A percentile compares a stretch with the other conserved stretches of the same genome.
These are phyloP conservation scores for Platanthera zijinensis DNA, from an alignment of 106 monocot genomes.

Conservation along the genomic window DNA sequence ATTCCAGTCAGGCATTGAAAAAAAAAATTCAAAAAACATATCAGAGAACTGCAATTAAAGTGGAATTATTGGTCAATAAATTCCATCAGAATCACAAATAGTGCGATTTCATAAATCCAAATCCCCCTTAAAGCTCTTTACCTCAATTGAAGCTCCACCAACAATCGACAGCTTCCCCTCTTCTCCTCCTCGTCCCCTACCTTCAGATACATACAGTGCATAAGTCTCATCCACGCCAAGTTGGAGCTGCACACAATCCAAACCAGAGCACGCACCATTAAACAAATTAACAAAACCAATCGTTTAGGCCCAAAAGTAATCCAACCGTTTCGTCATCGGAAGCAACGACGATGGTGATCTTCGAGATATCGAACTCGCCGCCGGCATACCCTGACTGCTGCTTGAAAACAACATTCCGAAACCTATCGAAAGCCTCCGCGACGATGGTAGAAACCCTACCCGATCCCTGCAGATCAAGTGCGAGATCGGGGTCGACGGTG, in stretches of 20 bases:
- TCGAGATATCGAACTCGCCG: constrained; percentile 35
- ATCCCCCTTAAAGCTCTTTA: constrained; percentile 6
- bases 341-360: constrained; percentile 46
- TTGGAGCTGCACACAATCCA: constrained; percentile 37
- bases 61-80: not conserved
- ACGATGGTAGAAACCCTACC: constrained; percentile 34
- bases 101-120: not conserved
- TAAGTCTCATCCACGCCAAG: constrained; percentile 92
- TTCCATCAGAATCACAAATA: not conserved
- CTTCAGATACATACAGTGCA: constrained; percentile 34
- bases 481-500: constrained; percentile 59
- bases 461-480: constrained; percentile 25
- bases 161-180: constrained; percentile 43
- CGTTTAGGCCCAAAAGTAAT: not conserved
- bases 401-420: constrained; percentile 48
- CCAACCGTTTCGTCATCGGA: constrained; percentile 76
- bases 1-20: not conserved
- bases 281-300: not conserved
- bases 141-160: constrained; percentile 65
- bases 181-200: constrained; percentile 2
- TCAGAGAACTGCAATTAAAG: not conserved
- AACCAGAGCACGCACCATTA: not conserved
- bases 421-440: constrained; percentile 69
- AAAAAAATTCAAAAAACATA: not conserved
- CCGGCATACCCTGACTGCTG: constrained; percentile 17